Percentiles rank a stretch among this genome's conserved stretches.
phyloP scores from a whole-genome alignment of 257 asterid genomes.

The Agastache rugosa region DNA sequence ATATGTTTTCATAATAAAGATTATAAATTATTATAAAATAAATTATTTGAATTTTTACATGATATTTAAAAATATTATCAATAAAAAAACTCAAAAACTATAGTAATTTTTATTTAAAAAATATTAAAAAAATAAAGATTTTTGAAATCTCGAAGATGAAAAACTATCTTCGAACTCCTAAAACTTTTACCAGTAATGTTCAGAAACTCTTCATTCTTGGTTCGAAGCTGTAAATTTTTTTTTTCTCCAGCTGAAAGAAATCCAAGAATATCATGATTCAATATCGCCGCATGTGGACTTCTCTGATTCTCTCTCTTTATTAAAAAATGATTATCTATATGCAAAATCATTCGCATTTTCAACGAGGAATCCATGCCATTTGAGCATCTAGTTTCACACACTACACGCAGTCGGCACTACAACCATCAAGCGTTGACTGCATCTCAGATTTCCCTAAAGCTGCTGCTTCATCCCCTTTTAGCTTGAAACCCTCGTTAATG shows the following conservation, averaged over 20 bases:
- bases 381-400: slow-evolving; percentile 2
- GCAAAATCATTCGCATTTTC: slow-evolving; percentile 18
- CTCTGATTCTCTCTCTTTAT: slow-evolving; percentile 19
- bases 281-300: slow-evolving; percentile 32
- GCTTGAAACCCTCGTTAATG: background rate
- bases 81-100: too few species aligned
- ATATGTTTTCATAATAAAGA: too few species aligned
- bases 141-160: too few species aligned
- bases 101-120: too few species aligned
- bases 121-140: too few species aligned
- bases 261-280: background rate
- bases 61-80: too few species aligned
- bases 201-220: too few species aligned
- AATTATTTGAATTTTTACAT: too few species aligned
- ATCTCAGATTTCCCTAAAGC: slow-evolving; percentile 11
- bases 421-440: slow-evolving; percentile 32
- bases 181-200: too few species aligned
- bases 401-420: background rate
- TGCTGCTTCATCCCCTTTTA: background rate
- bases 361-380: slow-evolving; percentile 16
- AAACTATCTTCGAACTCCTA: too few species aligned
- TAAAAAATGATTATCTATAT: slow-evolving; percentile 12
- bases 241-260: slow-evolving; percentile 26
- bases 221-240: too few species aligned
- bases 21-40: too few species aligned